These are phyloP conservation scores for Paramecium pentaurelia DNA, from an alignment of 73 alveolate species.

Conservation along the genomic window DNA sequence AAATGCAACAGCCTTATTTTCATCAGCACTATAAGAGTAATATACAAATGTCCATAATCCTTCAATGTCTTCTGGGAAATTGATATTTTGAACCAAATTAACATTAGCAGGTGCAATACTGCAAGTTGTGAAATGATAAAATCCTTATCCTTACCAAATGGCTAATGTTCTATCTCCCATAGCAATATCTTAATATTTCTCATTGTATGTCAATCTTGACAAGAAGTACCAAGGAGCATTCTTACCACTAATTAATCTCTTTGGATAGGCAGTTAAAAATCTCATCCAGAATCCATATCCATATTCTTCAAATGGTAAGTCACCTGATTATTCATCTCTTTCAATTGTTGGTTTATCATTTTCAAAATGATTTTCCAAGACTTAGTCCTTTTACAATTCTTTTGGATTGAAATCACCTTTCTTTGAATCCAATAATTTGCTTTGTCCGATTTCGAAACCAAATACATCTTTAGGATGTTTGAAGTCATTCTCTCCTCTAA, in stretches of 20 bases:
- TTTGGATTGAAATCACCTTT: slow-evolving; percentile 1
- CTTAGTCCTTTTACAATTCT: not conserved
- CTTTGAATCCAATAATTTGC: not conserved
- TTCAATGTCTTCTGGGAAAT: slow-evolving; percentile 50
- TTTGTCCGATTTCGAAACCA: not conserved
- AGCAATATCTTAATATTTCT: not conserved
- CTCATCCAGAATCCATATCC: slow-evolving; percentile 50
- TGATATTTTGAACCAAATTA: not conserved
- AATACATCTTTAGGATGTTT: slow-evolving; percentile 23
- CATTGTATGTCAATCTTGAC: slow-evolving; percentile 16
- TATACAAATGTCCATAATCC: slow-evolving; percentile 53
- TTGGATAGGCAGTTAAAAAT: slow-evolving; percentile 33
- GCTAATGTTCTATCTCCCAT: slow-evolving; percentile 40
- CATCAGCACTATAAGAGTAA: slow-evolving; percentile 44
- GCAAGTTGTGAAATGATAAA: slow-evolving; percentile 48
- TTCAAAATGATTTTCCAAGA: not conserved
- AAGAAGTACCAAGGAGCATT: slow-evolving; percentile 43
- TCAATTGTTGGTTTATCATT: not conserved
- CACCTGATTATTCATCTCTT: slow-evolving; percentile 1
- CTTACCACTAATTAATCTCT: slow-evolving; percentile 30
- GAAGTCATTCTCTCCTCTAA: not conserved
- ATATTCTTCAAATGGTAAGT: slow-evolving; percentile 20
- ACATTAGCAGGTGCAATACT: not conserved
- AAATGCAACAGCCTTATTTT: slow-evolving; percentile 11
- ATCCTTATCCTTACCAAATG: slow-evolving; percentile 52